Percentiles rank a stretch among this genome's conserved stretches.
Evolutionary conservation across 23 red algal species (phyloP).

Genomic region (Gracilaria caudata): DNA sequence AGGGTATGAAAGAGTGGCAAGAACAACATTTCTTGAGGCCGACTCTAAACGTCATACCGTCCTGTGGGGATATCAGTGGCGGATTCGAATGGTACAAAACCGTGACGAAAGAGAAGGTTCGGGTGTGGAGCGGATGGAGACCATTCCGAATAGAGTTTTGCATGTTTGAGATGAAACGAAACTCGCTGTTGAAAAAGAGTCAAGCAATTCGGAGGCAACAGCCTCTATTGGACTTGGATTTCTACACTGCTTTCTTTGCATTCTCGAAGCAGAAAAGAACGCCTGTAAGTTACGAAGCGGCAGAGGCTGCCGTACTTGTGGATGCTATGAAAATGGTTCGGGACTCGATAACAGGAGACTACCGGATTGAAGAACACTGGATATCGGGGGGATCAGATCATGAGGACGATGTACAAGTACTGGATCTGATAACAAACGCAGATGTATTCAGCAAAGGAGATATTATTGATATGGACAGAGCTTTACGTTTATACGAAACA

Average conservation of each 20-base stretch:
- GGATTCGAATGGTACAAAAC: conserved; percentile 2
- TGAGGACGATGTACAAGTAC: neutral
- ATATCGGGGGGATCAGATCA: too few relatives aligned
- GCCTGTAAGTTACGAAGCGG: neutral
- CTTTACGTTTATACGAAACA: neutral
- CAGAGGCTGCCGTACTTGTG: neutral
- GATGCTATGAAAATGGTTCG: conserved; percentile 6
- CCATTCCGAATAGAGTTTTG: conserved; percentile 12
- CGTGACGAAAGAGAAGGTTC: neutral
- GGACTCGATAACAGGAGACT: neutral
- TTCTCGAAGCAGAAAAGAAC: neutral
- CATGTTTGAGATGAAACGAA: conserved; percentile 9
- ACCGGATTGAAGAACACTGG: neutral
- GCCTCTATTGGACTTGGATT: neutral
- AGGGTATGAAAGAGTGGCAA: conserved; percentile 20
- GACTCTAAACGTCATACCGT: neutral
- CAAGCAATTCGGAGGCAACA: neutral
- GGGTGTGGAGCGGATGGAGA: neutral
- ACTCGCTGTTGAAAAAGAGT: conserved; percentile 9
- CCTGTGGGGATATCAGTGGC: neutral
- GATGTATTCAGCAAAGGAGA: neutral
- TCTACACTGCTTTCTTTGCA: neutral
- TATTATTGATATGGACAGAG: neutral
- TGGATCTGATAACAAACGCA: neutral
- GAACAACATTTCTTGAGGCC: neutral